Percentiles rank a stretch among this genome's conserved stretches.
phyloP scores from a whole-genome alignment of 1,284 basidiomycete genomes.

The Rhodotorula sp. region DNA sequence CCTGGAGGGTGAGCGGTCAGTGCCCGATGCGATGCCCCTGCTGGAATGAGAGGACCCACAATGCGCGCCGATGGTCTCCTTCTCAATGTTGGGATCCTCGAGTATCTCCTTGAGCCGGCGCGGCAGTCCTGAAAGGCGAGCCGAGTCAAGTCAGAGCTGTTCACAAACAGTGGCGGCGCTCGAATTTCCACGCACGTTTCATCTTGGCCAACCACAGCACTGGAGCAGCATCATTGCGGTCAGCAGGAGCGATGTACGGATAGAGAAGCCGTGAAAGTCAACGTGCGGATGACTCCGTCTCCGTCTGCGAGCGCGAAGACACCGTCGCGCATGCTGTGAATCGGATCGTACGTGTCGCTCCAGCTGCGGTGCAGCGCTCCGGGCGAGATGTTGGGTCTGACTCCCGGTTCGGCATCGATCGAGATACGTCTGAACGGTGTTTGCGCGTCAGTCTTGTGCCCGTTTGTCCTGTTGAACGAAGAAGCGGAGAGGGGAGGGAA shows the following conservation, averaged over 20 bases:
- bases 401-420: not conserved
- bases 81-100: constrained; percentile 3
- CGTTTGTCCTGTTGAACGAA: not conserved
- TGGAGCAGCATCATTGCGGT: not conserved
- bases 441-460: not conserved
- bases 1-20: not conserved
- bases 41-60: too few species aligned
- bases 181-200: constrained; percentile 5
- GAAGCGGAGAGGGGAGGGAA: not conserved
- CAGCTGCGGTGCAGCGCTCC: not conserved
- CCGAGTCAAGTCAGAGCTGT: not conserved
- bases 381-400: not conserved
- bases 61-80: constrained; percentile 8
- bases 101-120: not conserved
- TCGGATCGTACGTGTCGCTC: not conserved
- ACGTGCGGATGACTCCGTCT: not conserved
- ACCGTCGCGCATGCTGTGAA: not conserved
- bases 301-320: not conserved
- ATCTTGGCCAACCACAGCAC: constrained; percentile 5
- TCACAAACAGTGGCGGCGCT: not conserved
- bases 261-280: too few species aligned
- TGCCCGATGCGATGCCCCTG: too few species aligned
- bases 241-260: too few species aligned
- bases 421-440: not conserved
- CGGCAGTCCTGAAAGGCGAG: not conserved